Conservation (phyloP, 805 yeast species). For the Tanozyma kutaoensis region DNA sequence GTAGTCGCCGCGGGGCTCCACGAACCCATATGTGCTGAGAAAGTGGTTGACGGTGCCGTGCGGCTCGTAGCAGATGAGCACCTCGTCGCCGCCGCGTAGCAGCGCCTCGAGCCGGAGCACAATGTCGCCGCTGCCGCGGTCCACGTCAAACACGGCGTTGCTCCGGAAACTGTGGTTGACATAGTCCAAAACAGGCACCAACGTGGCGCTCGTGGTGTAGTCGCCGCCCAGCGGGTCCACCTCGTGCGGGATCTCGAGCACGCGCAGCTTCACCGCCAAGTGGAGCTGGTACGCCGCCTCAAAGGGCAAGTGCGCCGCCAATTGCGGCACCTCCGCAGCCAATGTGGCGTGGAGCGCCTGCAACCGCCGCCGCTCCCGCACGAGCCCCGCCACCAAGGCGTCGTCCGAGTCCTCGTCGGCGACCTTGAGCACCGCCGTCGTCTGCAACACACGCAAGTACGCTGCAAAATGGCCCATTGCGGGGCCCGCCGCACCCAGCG, state of each 20-base stretch:
- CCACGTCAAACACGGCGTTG: slow-evolving; percentile 48
- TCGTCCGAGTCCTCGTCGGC: no score
- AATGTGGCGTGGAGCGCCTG: no score
- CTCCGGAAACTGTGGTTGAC: slow-evolving; percentile 39
- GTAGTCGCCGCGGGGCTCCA: slow-evolving; percentile 1
- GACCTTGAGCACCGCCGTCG: no score
- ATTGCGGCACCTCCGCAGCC: no score
- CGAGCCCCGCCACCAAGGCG: no score
- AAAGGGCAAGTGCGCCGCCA: slow-evolving; percentile 8
- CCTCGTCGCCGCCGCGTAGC: slow-evolving; percentile 4
- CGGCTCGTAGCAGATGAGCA: slow-evolving; percentile 7
- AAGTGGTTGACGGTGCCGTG: slow-evolving; percentile 2
- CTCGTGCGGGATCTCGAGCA: slow-evolving; percentile 45
- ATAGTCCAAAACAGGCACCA: slow-evolving; percentile 59
- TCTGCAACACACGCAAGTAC: no score
- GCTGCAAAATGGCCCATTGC: no score
- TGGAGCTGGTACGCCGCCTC: slow-evolving; percentile 14
- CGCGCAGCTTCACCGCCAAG: slow-evolving; percentile 43
- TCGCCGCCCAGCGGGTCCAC: slow-evolving; percentile 12
- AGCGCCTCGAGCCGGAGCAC: slow-evolving; percentile 21
- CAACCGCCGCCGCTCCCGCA: no score
- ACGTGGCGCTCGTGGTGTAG: slow-evolving; percentile 34
- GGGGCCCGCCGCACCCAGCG: no score
- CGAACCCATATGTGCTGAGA: slow-evolving; percentile 6
- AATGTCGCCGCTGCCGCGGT: slow-evolving; percentile 28